phyloP scores from a whole-genome alignment of 768 basidiomycete species.

The Rhodotorula diobovata region DNA sequence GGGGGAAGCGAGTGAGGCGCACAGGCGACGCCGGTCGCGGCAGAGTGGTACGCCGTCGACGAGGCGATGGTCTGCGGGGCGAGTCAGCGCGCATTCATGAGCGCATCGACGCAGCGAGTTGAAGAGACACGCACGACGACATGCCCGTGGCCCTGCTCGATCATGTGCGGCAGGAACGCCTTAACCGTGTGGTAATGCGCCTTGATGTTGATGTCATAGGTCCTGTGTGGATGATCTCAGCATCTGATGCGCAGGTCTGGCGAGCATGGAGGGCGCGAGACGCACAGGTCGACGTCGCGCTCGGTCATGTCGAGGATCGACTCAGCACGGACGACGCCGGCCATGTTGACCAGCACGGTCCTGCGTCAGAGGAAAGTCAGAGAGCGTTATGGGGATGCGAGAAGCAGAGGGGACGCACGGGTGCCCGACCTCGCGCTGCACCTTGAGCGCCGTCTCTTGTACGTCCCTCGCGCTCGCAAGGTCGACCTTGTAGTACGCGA shows the following conservation, averaged over 20 bases:
- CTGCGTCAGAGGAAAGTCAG: slow-evolving; percentile 54
- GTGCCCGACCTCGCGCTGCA: slow-evolving; percentile 66
- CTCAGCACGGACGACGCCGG: slow-evolving; percentile 88
- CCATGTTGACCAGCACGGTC: slow-evolving; percentile 89
- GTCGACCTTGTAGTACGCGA: slow-evolving; percentile 83
- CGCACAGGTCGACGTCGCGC: slow-evolving; percentile 74
- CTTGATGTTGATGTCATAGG: slow-evolving; percentile 80
- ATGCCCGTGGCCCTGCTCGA: slow-evolving; percentile 72
- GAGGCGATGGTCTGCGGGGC: slow-evolving; percentile 63
- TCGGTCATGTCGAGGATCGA: slow-evolving; percentile 70
- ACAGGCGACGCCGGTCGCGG: slow-evolving; percentile 21
- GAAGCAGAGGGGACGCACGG: slow-evolving; percentile 18
- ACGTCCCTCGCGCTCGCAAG: slow-evolving; percentile 85
- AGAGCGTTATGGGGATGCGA: neutral
- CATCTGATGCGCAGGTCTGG: too few species aligned
- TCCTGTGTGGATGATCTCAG: slow-evolving; percentile 53
- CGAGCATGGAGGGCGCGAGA: slow-evolving; percentile 16
- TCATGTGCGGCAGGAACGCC: slow-evolving; percentile 84
- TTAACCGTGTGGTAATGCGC: slow-evolving; percentile 89
- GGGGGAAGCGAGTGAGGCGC: neutral
- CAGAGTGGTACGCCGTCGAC: slow-evolving; percentile 65
- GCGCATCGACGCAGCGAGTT: neutral
- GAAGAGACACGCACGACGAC: slow-evolving; percentile 56
- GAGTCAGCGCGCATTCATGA: slow-evolving; percentile 43
- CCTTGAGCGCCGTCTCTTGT: slow-evolving; percentile 63